Base-by-base conservation (phyloP, 371 early-diverging fungal genomes). In the Rhizopus delemar region DNA sequence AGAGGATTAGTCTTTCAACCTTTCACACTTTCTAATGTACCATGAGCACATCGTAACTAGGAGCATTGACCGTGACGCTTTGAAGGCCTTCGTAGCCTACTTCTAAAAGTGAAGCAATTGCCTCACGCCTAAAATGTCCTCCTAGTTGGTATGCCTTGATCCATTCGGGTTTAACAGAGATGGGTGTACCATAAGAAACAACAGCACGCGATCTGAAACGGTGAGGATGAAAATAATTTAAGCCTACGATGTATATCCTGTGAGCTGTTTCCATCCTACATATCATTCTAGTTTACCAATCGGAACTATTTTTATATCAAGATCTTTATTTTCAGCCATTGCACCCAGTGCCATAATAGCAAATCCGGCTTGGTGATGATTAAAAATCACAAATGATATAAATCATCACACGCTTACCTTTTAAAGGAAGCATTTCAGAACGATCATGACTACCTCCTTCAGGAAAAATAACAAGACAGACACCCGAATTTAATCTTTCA, bases 401-500 rank as follows among this genome's bases (percentile, higher is more conserved):
- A 12, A 7, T 7, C 22, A n/a, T 31, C 5, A 41, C 11, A 11
- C 8, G 35, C 51, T n/a, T 59, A 79, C 79, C 79, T 73, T 94
- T 95, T 46, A 95, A 74, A 35, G 95, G 95, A 46, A 95, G 78
- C 84, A 95, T 83, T 57, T 93, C 87, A 31, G 91, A 72, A 50
- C 91, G 83, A 70, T 95, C 95, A 74, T 95, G 95, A 60, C 87
- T 87, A 8, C 95, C 94, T 32, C 95, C 94, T 66, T 94, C 95
- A 12, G 95, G 95, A 71, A 95, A 95, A 38, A 95, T 93, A 2
- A 93, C 93, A 33, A 95, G 79, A 60, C 85, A 86, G 22, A 79
- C 84, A 45, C 82, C 81, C 32, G 71, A 61, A 34, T 80, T 75
- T 29, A 95, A 69, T 9, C 88, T 77, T 31, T 82, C 71, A 45